Percentiles rank a stretch among this genome's conserved stretches.
These are phyloP conservation scores for Trichoderma breve DNA, from an alignment of 2,329 filamentous ascomycete genomes.

Conservation along the genomic window DNA sequence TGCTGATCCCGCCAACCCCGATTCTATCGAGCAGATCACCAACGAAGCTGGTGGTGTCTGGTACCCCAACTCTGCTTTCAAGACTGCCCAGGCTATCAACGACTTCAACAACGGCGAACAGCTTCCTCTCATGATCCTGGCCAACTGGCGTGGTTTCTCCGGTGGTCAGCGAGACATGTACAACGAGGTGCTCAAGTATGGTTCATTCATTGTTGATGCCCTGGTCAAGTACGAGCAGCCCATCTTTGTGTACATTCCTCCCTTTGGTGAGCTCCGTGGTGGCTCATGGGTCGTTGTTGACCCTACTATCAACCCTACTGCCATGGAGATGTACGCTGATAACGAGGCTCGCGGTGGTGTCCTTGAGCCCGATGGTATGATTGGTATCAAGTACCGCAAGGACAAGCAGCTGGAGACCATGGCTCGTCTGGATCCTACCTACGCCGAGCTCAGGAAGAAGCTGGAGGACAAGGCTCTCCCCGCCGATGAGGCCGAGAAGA, in stretches of 20 bases:
- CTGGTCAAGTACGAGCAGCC: slow-evolving; percentile 98
- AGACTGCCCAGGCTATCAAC: slow-evolving; percentile 97
- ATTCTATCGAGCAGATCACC: slow-evolving; percentile 92
- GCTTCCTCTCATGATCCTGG: slow-evolving; percentile 96
- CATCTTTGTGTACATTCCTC: slow-evolving; percentile 98
- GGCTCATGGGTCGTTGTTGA: slow-evolving; percentile 99
- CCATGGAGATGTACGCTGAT: slow-evolving; percentile 99
- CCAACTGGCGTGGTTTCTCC: slow-evolving; percentile 99
- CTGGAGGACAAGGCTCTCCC: slow-evolving; percentile 61
- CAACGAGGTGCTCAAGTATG: slow-evolving; percentile 99
- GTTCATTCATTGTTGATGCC: slow-evolving; percentile 97
- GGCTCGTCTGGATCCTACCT: slow-evolving; percentile 84
- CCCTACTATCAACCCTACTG: slow-evolving; percentile 92
- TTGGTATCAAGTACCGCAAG: slow-evolving; percentile 97
- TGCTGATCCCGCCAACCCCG: slow-evolving; percentile 94
- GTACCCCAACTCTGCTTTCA: slow-evolving; percentile 99
- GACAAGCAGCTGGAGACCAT: slow-evolving; percentile 98
- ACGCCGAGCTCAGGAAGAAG: slow-evolving; percentile 79
- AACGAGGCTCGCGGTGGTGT: slow-evolving; percentile 94
- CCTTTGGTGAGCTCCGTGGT: slow-evolving; percentile 93
- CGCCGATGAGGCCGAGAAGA: slow-evolving; percentile 69
- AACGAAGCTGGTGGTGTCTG: slow-evolving; percentile 98
- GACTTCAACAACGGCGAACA: slow-evolving; percentile 99
- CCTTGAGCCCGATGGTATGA: slow-evolving; percentile 94
- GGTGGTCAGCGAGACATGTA: slow-evolving; percentile 99